Conservation (phyloP, 2,329 filamentous ascomycete genomes). For the Alternaria metachromatica region DNA sequence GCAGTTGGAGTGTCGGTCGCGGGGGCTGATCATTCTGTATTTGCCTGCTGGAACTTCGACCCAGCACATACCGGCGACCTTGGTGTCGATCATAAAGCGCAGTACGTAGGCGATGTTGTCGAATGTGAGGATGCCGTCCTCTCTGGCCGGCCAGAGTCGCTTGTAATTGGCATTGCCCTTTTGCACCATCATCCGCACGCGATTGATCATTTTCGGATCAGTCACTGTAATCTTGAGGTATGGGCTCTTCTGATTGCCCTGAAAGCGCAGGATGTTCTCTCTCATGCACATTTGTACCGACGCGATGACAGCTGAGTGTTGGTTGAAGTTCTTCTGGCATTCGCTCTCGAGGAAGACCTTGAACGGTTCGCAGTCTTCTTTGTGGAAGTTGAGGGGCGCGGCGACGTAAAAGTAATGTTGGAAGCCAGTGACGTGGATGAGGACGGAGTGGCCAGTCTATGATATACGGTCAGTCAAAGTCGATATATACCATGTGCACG, state of each 20-base stretch:
- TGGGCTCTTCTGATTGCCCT: slow-evolving; percentile 88
- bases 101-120: slow-evolving; percentile 96
- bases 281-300: slow-evolving; percentile 82
- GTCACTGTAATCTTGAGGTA: slow-evolving; percentile 94
- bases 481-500: background rate
- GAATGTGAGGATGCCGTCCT: slow-evolving; percentile 82
- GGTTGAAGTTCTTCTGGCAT: slow-evolving; percentile 61
- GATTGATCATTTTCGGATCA: slow-evolving; percentile 83
- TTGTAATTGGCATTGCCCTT: slow-evolving; percentile 84
- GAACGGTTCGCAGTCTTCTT: slow-evolving; percentile 78
- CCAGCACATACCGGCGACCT: slow-evolving; percentile 97
- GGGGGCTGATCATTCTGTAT: slow-evolving; percentile 72
- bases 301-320: slow-evolving; percentile 75
- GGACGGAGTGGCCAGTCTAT: slow-evolving; percentile 80
- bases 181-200: slow-evolving; percentile 78
- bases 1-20: slow-evolving; percentile 84
- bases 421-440: slow-evolving; percentile 95
- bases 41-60: slow-evolving; percentile 80
- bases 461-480: slow-evolving; percentile 15
- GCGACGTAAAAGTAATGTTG: slow-evolving; percentile 95
- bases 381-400: slow-evolving; percentile 81
- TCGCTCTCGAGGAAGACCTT: slow-evolving; percentile 80
- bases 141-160: slow-evolving; percentile 73
- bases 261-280: slow-evolving; percentile 92
- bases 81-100: slow-evolving; percentile 97